Conservation (phyloP, 768 basidiomycete genomes). For the Psilocybe tampanensis region DNA sequence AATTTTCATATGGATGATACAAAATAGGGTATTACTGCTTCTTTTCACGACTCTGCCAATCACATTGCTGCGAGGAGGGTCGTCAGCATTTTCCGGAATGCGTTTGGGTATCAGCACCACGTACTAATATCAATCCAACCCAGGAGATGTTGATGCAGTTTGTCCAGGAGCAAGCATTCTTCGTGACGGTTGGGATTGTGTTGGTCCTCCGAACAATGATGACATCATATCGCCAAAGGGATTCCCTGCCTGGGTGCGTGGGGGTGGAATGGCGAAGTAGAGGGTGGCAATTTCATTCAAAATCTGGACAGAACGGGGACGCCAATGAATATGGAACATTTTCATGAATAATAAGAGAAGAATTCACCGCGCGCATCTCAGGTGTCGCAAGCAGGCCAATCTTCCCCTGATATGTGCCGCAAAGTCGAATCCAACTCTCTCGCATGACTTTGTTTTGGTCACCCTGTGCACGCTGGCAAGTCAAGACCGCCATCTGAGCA, state of each 20-base stretch:
- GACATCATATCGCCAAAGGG: constrained; percentile 90
- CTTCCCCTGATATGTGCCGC: constrained; percentile 79
- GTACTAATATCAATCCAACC: constrained; percentile 44
- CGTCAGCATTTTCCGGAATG: neutral
- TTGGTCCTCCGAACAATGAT: constrained; percentile 79
- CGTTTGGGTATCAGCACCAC: constrained; percentile 2
- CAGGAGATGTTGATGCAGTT: constrained; percentile 33
- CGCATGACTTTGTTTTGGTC: constrained; percentile 75
- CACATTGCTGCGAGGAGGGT: neutral
- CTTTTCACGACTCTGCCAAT: constrained; percentile 7
- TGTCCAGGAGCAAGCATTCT: constrained; percentile 50
- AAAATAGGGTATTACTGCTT: constrained; percentile 4
- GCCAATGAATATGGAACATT: neutral
- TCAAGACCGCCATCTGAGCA: constrained; percentile 83
- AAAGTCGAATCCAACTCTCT: constrained; percentile 84
- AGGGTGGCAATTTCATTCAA: constrained; percentile 68
- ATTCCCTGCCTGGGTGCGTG: constrained; percentile 69
- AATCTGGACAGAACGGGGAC: constrained; percentile 41
- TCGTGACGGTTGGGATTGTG: constrained; percentile 38
- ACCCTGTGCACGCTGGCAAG: constrained; percentile 86
- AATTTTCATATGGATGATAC: neutral
- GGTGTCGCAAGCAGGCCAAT: constrained; percentile 61
- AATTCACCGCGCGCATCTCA: constrained; percentile 65
- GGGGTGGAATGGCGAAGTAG: constrained; percentile 88
- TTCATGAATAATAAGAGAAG: neutral